Evolutionary conservation across 2,329 filamentous ascomycete genomes (phyloP).

Genomic region (Calonectria pauciramosa): DNA sequence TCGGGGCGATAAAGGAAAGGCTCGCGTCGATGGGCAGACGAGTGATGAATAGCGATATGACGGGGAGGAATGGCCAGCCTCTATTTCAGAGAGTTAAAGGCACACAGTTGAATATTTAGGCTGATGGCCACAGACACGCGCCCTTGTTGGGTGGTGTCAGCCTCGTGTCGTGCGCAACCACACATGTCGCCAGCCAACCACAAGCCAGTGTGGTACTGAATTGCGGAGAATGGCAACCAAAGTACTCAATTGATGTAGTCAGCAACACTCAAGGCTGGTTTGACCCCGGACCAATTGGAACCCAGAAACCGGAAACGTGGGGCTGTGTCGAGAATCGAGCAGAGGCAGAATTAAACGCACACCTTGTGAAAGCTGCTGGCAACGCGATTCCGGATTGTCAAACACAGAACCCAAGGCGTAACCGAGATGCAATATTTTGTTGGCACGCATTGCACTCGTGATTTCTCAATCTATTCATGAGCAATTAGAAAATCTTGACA

Average conservation of each 20-base stretch:
- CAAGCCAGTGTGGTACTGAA: background rate
- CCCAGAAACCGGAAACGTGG: background rate
- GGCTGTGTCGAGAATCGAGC: background rate
- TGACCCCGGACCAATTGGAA: background rate
- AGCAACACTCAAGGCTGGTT: background rate
- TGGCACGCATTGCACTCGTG: no score
- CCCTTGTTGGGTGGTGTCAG: background rate
- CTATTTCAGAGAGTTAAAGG: background rate
- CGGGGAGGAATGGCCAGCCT: background rate
- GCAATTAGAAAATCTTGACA: no score
- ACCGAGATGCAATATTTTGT: no score
- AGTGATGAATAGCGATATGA: background rate
- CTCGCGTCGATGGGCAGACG: background rate
- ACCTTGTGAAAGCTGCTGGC: background rate
- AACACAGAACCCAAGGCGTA: background rate
- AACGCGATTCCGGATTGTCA: background rate
- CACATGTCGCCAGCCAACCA: background rate
- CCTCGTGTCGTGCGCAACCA: background rate
- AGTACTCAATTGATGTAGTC: background rate
- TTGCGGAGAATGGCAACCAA: background rate
- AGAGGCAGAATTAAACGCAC: background rate
- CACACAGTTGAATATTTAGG: background rate
- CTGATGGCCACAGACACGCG: background rate
- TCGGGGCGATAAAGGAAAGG: background rate
- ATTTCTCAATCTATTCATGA: no score